Percentiles rank a stretch among this genome's conserved stretches.
phyloP scores from a whole-genome alignment of 331 rosid species.

The Pyrus hybrid region DNA sequence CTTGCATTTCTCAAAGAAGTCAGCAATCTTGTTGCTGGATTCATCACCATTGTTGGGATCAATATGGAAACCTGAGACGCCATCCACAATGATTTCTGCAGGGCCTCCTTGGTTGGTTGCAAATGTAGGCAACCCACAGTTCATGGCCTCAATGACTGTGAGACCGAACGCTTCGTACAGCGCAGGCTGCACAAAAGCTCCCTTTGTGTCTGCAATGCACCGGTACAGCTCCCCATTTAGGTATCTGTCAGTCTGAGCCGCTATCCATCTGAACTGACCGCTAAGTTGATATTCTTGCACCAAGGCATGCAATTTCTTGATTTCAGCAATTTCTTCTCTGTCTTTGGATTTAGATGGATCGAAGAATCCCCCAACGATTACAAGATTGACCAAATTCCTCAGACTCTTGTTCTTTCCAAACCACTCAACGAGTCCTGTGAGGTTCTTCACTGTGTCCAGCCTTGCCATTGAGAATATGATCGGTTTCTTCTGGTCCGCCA shows the following conservation, averaged over 20 bases:
- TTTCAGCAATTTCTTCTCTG: conserved; percentile 85
- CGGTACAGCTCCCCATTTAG: conserved; percentile 83
- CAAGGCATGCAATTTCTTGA: conserved; percentile 69
- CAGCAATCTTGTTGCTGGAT: conserved; percentile 71
- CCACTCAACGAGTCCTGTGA: conserved; percentile 84
- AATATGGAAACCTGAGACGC: conserved; percentile 75
- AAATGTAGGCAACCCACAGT: conserved; percentile 88
- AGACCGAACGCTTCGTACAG: conserved; percentile 88
- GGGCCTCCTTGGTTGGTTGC: conserved; percentile 97
- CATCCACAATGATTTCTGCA: conserved; percentile 81
- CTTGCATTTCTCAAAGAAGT: conserved; percentile 80
- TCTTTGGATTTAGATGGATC: conserved; percentile 82
- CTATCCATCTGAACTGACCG: conserved; percentile 88
- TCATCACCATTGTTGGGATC: conserved; percentile 70
- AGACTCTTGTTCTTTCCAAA: conserved; percentile 65
- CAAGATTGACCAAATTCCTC: conserved; percentile 67
- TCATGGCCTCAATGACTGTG: conserved; percentile 94
- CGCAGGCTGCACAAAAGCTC: conserved; percentile 97
- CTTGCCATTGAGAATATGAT: conserved; percentile 95
- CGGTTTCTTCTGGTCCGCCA: conserved; percentile 74
- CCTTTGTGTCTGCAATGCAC: conserved; percentile 70
- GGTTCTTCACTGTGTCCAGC: conserved; percentile 84
- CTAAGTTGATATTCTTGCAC: conserved; percentile 56
- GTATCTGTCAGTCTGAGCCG: conserved; percentile 81
- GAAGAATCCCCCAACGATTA: conserved; percentile 84